Conservation (phyloP, 139 green algal species). For the Picochlorum sp. region DNA sequence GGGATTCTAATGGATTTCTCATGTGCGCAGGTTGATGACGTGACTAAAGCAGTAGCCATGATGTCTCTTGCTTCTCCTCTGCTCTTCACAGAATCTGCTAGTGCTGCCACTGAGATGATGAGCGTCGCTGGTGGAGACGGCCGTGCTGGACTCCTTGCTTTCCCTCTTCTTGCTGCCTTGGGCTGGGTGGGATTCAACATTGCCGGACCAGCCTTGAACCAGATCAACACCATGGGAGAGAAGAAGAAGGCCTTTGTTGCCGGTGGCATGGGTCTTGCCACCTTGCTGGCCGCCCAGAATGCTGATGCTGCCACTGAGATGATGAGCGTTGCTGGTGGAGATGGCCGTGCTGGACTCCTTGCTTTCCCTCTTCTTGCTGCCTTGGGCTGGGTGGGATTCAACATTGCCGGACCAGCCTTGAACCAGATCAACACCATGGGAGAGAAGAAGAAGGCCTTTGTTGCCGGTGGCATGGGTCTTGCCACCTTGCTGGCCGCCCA, state of each 20-base stretch:
- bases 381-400: conserved; percentile 24
- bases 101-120: conserved; percentile 63
- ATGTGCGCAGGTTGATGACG: conserved; percentile 16
- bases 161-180: conserved; percentile 9
- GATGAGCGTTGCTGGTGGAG: conserved; percentile 44
- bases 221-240: conserved; percentile 15
- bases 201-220: conserved; percentile 10
- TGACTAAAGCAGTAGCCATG: conserved; percentile 11
- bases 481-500: conserved; percentile 31
- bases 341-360: conserved; percentile 18
- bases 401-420: conserved; percentile 20
- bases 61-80: conserved; percentile 32
- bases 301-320: conserved; percentile 66
- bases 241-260: conserved; percentile 11
- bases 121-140: conserved; percentile 42
- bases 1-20: neutral
- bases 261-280: conserved; percentile 5
- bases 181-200: conserved; percentile 15
- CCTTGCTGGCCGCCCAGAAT: conserved; percentile 35
- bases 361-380: conserved; percentile 13
- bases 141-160: conserved; percentile 13
- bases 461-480: conserved; percentile 2
- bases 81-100: conserved; percentile 32
- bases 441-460: conserved; percentile 10
- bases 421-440: conserved; percentile 24